phyloP scores from a whole-genome alignment of 768 basidiomycete species.

The Suillus variegatus region DNA sequence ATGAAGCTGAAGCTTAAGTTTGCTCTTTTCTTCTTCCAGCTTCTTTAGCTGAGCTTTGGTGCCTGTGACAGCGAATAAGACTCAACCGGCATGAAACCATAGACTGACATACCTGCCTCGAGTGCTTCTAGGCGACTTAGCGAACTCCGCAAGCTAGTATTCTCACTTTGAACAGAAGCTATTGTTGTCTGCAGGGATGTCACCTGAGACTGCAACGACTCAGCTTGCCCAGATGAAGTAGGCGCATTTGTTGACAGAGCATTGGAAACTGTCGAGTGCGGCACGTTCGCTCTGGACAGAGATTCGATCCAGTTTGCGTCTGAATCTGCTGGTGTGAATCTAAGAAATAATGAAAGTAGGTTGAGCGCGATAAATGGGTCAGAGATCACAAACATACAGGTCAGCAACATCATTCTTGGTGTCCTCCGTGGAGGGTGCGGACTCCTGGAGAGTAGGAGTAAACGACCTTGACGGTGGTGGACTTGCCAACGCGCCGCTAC shows the following conservation, averaged over 20 bases:
- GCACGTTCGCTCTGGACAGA: conserved; percentile 45
- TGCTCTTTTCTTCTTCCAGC: conserved; percentile 22
- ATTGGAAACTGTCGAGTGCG: conserved; percentile 26
- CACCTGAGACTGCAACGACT: not conserved
- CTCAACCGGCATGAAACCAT: not conserved
- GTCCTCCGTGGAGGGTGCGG: conserved; percentile 35
- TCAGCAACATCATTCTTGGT: conserved; percentile 57
- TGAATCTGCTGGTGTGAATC: conserved; percentile 46
- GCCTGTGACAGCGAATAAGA: not conserved
- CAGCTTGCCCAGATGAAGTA: conserved; percentile 11
- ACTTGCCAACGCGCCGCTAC: conserved; percentile 38
- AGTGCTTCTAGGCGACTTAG: not conserved
- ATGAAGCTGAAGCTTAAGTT: conserved; percentile 25
- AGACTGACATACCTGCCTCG: conserved; percentile 22
- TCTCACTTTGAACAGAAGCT: not conserved
- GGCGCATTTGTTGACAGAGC: conserved; percentile 36
- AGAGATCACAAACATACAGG: conserved; percentile 53
- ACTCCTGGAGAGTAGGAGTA: conserved; percentile 52
- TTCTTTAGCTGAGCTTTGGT: not conserved
- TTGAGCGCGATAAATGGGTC: conserved; percentile 6
- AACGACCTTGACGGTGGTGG: conserved; percentile 50
- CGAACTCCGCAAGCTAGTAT: not conserved
- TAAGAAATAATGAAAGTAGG: conserved; percentile 21
- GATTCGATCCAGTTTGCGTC: conserved; percentile 62
- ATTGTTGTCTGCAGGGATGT: not conserved